Conservation (phyloP, 768 basidiomycete species). For the Naganishia vishniacii region DNA sequence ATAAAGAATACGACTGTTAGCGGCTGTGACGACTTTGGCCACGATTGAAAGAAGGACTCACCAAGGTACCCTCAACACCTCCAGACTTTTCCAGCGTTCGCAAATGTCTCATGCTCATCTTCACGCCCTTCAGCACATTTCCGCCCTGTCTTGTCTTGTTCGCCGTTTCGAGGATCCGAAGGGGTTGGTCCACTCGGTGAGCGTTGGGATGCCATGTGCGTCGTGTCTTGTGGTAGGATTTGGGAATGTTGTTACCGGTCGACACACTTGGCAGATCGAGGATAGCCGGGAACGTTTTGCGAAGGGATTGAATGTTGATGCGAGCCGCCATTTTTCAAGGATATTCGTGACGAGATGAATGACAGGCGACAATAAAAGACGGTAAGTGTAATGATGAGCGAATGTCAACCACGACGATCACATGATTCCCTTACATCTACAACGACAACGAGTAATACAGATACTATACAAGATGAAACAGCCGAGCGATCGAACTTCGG, state of each 20-base stretch:
- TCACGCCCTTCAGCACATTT: conserved; percentile 37
- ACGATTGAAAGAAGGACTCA: conserved; percentile 26
- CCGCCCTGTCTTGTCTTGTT: conserved; percentile 16
- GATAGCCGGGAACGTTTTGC: conserved; percentile 40
- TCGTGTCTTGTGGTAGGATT: conserved; percentile 46
- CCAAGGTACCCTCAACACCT: conserved; percentile 46
- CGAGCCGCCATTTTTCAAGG: conserved; percentile 10
- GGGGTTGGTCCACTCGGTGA: conserved; percentile 36
- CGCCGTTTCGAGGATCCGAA: conserved; percentile 21
- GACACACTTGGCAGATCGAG: conserved; percentile 37
- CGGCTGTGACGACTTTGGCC: too few relatives aligned
- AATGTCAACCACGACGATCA: too few relatives aligned
- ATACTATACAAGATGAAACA: too few relatives aligned
- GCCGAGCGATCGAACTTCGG: too few relatives aligned
- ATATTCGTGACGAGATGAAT: too few relatives aligned
- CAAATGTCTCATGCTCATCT: conserved; percentile 41
- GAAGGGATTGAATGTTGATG: conserved; percentile 25
- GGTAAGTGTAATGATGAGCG: too few relatives aligned
- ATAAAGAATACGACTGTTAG: neutral
- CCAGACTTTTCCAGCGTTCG: conserved; percentile 45
- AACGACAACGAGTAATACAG: too few relatives aligned
- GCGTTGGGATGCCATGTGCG: conserved; percentile 41
- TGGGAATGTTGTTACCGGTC: conserved; percentile 46
- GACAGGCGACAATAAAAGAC: too few relatives aligned
- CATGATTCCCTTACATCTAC: too few relatives aligned